Evolutionary conservation across 75 land plant species (phyloP).

Genomic region (Sequoia sempervirens): DNA sequence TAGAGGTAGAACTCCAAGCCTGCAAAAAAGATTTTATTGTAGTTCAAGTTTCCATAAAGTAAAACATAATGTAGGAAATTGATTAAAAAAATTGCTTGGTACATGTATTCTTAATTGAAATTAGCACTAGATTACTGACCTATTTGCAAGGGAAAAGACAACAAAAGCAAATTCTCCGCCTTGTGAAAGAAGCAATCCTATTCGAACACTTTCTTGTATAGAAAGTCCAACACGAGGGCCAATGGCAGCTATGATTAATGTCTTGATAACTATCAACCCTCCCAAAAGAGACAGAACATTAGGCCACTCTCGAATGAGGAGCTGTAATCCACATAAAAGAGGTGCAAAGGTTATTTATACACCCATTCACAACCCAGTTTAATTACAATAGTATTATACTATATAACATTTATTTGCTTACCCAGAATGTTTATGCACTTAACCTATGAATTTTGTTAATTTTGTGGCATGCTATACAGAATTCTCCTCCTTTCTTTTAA

Average conservation of each 20-base stretch:
- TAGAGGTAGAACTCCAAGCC: slow-evolving; percentile 93
- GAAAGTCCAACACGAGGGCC: slow-evolving; percentile 91
- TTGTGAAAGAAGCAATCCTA: slow-evolving; percentile 94
- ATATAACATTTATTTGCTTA: neutral
- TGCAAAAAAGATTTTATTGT: slow-evolving; percentile 23
- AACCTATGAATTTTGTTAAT: neutral
- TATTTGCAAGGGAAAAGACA: slow-evolving; percentile 94
- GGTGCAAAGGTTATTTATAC: neutral
- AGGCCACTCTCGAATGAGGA: slow-evolving; percentile 94
- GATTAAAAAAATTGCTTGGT: neutral
- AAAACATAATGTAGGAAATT: neutral
- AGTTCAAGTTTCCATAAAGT: neutral
- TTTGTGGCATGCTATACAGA: neutral
- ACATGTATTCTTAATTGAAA: neutral
- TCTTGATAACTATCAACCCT: slow-evolving; percentile 88
- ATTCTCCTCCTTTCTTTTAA: neutral
- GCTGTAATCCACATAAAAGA: slow-evolving; percentile 42
- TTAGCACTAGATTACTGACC: slow-evolving; percentile 36
- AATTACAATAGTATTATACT: neutral
- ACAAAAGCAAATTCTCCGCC: slow-evolving; percentile 99
- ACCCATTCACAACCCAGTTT: neutral
- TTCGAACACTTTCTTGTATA: slow-evolving; percentile 82
- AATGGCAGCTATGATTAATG: slow-evolving; percentile 89
- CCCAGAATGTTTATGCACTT: neutral
- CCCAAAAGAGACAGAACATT: slow-evolving; percentile 90